A percentile compares a stretch with the other conserved stretches of the same genome.
Conservation (phyloP, 2,329 filamentous ascomycete species). For the Colletotrichum karsti region DNA sequence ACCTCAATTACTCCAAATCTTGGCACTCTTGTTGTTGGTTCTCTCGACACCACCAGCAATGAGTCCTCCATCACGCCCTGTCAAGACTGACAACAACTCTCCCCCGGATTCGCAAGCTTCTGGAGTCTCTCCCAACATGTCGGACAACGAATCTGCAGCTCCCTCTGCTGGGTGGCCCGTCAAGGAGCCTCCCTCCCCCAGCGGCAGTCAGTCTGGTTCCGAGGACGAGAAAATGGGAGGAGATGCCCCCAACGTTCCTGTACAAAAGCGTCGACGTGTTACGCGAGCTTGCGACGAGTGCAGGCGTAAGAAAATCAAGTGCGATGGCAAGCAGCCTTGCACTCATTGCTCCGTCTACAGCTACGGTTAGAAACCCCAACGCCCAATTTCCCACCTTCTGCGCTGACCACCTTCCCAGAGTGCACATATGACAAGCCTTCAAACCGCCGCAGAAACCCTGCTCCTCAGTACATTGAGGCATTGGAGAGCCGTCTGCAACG, state of each 20-base stretch:
- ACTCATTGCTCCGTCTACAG: slow-evolving; percentile 98
- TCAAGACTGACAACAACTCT: slow-evolving; percentile 27
- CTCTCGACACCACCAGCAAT: slow-evolving; percentile 22
- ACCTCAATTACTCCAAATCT: background rate
- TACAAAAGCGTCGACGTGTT: slow-evolving; percentile 81
- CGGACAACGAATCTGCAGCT: slow-evolving; percentile 51
- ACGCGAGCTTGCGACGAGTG: slow-evolving; percentile 86
- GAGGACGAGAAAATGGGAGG: slow-evolving; percentile 46
- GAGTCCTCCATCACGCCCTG: slow-evolving; percentile 25
- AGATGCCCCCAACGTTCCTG: slow-evolving; percentile 59
- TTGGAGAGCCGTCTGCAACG: slow-evolving; percentile 85
- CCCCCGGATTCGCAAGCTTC: slow-evolving; percentile 21
- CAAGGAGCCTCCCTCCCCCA: slow-evolving; percentile 47
- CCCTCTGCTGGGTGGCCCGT: slow-evolving; percentile 44
- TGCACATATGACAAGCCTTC: slow-evolving; percentile 97
- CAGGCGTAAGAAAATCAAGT: slow-evolving; percentile 87
- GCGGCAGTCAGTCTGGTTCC: slow-evolving; percentile 53
- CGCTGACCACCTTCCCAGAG: slow-evolving; percentile 62
- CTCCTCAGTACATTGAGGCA: slow-evolving; percentile 92
- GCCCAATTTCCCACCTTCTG: background rate
- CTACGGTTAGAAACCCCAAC: slow-evolving; percentile 76
- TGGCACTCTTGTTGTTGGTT: background rate
- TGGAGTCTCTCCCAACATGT: slow-evolving; percentile 47
- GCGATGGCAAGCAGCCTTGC: slow-evolving; percentile 86
- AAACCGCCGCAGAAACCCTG: slow-evolving; percentile 88